These are phyloP conservation scores for Crithidia sp. DNA, from an alignment of 208 protist species.

Conservation along the genomic window DNA sequence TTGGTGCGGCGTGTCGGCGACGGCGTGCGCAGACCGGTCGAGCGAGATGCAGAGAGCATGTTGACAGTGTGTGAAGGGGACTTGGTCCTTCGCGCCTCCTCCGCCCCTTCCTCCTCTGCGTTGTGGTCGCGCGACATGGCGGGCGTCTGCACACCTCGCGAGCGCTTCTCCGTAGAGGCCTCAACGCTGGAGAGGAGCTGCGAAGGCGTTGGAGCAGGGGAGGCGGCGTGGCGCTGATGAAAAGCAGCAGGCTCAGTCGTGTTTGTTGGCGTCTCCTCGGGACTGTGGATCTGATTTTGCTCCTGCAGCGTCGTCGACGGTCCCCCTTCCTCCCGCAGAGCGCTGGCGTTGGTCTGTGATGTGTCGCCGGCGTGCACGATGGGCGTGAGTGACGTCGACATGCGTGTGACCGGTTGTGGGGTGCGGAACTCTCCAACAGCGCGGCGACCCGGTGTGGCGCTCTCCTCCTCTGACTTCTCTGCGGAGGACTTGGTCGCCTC, in stretches of 20 bases:
- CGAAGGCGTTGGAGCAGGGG: slow-evolving; percentile 30
- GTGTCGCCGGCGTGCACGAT: not conserved
- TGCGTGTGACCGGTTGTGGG: slow-evolving; percentile 29
- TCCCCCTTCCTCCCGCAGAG: not conserved
- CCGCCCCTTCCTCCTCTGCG: not conserved
- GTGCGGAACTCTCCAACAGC: slow-evolving; percentile 43
- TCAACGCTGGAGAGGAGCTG: slow-evolving; percentile 31
- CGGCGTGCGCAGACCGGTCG: slow-evolving; percentile 10
- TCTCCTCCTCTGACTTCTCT: not conserved
- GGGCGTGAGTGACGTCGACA: slow-evolving; percentile 22
- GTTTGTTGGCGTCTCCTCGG: too few species aligned
- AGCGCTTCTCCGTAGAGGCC: slow-evolving; percentile 34
- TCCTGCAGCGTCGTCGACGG: not conserved
- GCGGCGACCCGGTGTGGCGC: slow-evolving; percentile 23
- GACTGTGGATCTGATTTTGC: too few species aligned
- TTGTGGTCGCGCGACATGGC: slow-evolving; percentile 18
- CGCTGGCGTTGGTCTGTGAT: not conserved
- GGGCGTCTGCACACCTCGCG: slow-evolving; percentile 16
- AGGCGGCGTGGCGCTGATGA: slow-evolving; percentile 1
- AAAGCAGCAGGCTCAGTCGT: not conserved
- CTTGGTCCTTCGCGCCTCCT: not conserved
- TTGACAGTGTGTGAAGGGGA: not conserved
- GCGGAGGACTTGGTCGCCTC: not conserved
- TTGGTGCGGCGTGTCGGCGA: slow-evolving; percentile 19
- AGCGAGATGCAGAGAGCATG: slow-evolving; percentile 1